Conservation (phyloP, 495 filamentous ascomycete genomes). For the Penicillium parvum region DNA sequence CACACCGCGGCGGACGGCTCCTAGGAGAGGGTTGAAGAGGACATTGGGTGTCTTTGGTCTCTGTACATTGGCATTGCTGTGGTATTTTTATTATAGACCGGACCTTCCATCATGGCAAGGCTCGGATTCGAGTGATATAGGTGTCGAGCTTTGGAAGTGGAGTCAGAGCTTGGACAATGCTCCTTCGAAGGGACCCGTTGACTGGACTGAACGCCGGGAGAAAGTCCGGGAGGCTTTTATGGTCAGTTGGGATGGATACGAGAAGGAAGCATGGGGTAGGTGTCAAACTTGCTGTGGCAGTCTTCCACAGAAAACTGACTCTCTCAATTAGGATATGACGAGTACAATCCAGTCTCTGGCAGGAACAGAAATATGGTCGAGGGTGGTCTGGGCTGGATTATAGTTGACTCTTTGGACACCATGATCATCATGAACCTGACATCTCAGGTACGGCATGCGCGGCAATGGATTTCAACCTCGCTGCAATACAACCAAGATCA, state of each 20-base stretch:
- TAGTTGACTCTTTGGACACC: conserved; percentile 92
- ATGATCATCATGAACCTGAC: conserved; percentile 98
- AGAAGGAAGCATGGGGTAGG: conserved; percentile 90
- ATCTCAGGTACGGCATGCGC: conserved; percentile 73
- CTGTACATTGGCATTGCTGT: conserved; percentile 44
- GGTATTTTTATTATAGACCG: conserved; percentile 36
- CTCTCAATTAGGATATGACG: conserved; percentile 76
- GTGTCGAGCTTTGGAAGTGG: conserved; percentile 42
- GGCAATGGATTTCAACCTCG: conserved; percentile 82
- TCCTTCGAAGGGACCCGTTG: conserved; percentile 25
- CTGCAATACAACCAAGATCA: conserved; percentile 86
- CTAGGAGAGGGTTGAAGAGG: conserved; percentile 28
- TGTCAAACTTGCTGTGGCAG: too few species aligned
- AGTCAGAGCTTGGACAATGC: conserved; percentile 31
- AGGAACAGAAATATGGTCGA: conserved; percentile 76
- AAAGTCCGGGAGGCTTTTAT: conserved; percentile 86
- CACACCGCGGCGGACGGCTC: conserved; percentile 40
- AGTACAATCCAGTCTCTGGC: conserved; percentile 79
- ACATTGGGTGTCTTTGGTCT: conserved; percentile 20
- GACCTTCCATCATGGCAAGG: conserved; percentile 9
- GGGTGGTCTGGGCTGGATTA: conserved; percentile 84
- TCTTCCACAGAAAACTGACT: too few species aligned
- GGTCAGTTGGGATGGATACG: conserved; percentile 88
- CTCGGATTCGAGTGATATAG: conserved; percentile 18
- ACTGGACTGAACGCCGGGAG: conserved; percentile 73